These are phyloP conservation scores for Mycena sanguinolenta DNA, from an alignment of 768 basidiomycete species.

Conservation along the genomic window DNA sequence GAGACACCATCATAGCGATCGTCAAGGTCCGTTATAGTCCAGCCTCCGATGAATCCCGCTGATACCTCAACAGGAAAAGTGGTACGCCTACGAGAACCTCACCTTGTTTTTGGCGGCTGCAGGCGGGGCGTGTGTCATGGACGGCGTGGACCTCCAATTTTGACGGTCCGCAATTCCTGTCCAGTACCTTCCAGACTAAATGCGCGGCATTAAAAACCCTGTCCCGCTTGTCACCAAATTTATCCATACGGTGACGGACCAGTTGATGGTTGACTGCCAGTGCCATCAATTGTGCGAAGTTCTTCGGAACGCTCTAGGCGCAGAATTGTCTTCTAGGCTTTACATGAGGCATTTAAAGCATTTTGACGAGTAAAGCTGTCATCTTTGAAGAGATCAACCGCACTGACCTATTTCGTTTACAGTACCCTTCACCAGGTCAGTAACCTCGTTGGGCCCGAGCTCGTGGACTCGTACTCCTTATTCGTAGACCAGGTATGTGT, in stretches of 20 bases:
- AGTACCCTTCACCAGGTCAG: slow-evolving; percentile 66
- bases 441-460: slow-evolving; percentile 59
- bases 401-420: slow-evolving; percentile 9
- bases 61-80: slow-evolving; percentile 66
- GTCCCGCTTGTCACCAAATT: slow-evolving; percentile 71
- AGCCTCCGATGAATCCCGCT: slow-evolving; percentile 1
- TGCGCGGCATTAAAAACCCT: slow-evolving; percentile 75
- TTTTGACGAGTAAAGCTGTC: slow-evolving; percentile 74
- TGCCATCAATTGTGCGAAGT: slow-evolving; percentile 82
- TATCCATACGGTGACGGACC: slow-evolving; percentile 75
- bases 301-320: slow-evolving; percentile 84
- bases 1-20: slow-evolving; percentile 39
- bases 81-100: slow-evolving; percentile 88
- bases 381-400: background rate
- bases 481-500: slow-evolving; percentile 83
- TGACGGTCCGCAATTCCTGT: slow-evolving; percentile 68
- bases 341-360: slow-evolving; percentile 77
- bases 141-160: slow-evolving; percentile 63
- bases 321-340: slow-evolving; percentile 79
- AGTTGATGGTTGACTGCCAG: slow-evolving; percentile 73
- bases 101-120: slow-evolving; percentile 82
- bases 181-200: slow-evolving; percentile 75
- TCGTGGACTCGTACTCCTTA: slow-evolving; percentile 57
- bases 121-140: slow-evolving; percentile 74
- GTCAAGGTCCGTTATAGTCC: slow-evolving; percentile 24